A percentile compares a stretch with the other conserved stretches of the same genome.
These are phyloP conservation scores for Cinnamomum micranthum DNA, from an alignment of 164 flowering plant species.

Conservation along the genomic window DNA sequence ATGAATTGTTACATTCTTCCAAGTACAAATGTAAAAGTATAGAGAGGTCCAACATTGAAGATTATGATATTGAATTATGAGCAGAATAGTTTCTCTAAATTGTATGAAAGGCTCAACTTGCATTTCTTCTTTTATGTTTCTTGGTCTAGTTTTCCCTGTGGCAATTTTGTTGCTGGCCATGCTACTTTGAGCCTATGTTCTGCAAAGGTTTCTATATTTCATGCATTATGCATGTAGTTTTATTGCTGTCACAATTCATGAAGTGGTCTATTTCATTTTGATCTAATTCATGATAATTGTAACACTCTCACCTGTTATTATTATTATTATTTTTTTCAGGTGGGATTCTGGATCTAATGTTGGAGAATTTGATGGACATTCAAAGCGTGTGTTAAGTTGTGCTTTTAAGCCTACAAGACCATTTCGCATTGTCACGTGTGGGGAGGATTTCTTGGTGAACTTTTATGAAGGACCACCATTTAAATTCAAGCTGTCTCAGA, in stretches of 20 bases:
- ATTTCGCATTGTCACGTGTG: constrained; percentile 91
- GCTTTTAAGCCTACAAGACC: constrained; percentile 96
- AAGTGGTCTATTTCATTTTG: not conserved
- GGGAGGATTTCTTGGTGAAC: constrained; percentile 93
- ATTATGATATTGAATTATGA: no score
- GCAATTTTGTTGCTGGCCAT: no score
- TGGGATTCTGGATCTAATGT: constrained; percentile 97
- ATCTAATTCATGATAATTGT: not conserved
- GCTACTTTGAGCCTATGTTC: no score
- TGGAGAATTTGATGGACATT: constrained; percentile 99
- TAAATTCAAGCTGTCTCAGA: constrained; percentile 85
- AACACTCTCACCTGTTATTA: not conserved
- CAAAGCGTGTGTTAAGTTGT: constrained; percentile 85
- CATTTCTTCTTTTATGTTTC: no score
- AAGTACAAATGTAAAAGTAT: no score
- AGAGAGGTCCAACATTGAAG: no score
- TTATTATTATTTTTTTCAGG: constrained; percentile 45
- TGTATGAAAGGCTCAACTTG: no score
- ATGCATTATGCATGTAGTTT: not conserved
- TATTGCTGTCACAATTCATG: not conserved
- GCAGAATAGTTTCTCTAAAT: no score
- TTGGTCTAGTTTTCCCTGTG: no score
- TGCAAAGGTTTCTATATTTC: no score
- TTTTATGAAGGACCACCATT: constrained; percentile 99
- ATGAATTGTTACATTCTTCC: not conserved